phyloP scores from a whole-genome alignment of 23 red algal species.

The Gracilaria domingensis region DNA sequence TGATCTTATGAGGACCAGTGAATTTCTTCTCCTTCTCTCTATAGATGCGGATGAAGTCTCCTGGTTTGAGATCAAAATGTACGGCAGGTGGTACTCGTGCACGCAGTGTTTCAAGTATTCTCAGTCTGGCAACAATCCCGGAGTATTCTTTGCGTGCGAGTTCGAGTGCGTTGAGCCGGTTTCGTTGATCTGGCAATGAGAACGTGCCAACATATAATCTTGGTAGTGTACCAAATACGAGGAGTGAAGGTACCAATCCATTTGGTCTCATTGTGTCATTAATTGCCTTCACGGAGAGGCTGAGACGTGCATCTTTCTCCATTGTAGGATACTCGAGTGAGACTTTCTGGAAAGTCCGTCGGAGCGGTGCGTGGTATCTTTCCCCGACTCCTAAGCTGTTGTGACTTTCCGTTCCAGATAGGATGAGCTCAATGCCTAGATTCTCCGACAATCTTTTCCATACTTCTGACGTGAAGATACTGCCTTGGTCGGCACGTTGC shows the following conservation, averaged over 20 bases:
- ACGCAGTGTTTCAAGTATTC: neutral
- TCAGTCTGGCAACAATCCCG: neutral
- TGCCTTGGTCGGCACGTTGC: neutral
- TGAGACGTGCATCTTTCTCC: neutral
- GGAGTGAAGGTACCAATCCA: neutral
- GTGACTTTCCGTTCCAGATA: neutral
- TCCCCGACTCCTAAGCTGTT: neutral
- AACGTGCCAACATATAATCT: neutral
- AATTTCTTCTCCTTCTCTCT: neutral
- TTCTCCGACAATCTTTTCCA: neutral
- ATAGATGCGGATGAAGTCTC: neutral
- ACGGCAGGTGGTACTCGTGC: neutral
- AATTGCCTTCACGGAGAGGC: neutral
- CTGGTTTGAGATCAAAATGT: neutral
- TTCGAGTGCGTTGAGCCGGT: neutral
- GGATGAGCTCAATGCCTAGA: neutral
- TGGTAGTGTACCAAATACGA: neutral
- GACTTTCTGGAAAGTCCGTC: neutral
- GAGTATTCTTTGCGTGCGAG: neutral
- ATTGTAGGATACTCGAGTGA: neutral
- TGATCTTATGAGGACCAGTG: neutral
- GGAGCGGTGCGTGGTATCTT: neutral
- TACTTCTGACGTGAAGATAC: neutral
- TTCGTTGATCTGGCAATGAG: neutral
- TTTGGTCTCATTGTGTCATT: slow-evolving; percentile 5